A percentile compares a stretch with the other conserved stretches of the same genome.
phyloP scores from a whole-genome alignment of 305 asterid species.

The Fraxinus dipetala region DNA sequence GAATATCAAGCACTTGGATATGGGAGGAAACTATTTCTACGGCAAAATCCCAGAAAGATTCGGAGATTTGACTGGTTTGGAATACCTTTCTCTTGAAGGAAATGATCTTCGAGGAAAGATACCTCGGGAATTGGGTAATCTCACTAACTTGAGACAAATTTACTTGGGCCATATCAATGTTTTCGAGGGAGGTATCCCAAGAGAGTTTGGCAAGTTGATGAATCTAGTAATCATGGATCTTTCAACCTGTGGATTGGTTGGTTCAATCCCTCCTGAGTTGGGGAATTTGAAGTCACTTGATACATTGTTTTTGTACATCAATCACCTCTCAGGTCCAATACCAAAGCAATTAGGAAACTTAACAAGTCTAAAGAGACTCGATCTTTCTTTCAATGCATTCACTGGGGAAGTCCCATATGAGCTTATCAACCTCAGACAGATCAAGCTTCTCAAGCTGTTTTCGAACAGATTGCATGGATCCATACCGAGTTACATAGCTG shows the following conservation, averaged over 20 bases:
- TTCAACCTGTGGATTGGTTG: conserved; percentile 67
- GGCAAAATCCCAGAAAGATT: conserved; percentile 65
- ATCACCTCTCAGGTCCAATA: conserved; percentile 68
- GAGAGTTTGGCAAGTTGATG: conserved; percentile 67
- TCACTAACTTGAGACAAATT: conserved; percentile 68
- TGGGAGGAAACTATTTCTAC: conserved; percentile 79
- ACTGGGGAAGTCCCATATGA: conserved; percentile 87
- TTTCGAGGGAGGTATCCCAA: conserved; percentile 78
- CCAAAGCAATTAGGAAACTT: conserved; percentile 82
- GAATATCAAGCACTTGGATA: conserved; percentile 66
- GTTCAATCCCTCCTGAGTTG: conserved; percentile 66
- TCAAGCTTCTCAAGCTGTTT: conserved; percentile 70
- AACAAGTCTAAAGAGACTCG: conserved; percentile 64
- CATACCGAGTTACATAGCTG: conserved; percentile 74
- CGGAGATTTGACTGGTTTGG: conserved; percentile 51
- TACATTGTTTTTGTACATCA: conserved; percentile 68
- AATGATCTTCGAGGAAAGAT: conserved; percentile 70
- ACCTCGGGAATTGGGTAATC: conserved; percentile 74
- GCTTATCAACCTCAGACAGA: conserved; percentile 45
- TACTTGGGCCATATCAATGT: conserved; percentile 70
- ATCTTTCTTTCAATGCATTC: conserved; percentile 69
- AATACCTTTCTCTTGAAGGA: conserved; percentile 76
- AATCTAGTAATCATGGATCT: conserved; percentile 72
- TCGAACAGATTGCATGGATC: conserved; percentile 81
- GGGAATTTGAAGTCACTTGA: conserved; percentile 65